A percentile compares a stretch with the other conserved stretches of the same genome.
Conservation (phyloP, 1,139 yeast species). For the Zygosaccharomyces pseudobailii region DNA sequence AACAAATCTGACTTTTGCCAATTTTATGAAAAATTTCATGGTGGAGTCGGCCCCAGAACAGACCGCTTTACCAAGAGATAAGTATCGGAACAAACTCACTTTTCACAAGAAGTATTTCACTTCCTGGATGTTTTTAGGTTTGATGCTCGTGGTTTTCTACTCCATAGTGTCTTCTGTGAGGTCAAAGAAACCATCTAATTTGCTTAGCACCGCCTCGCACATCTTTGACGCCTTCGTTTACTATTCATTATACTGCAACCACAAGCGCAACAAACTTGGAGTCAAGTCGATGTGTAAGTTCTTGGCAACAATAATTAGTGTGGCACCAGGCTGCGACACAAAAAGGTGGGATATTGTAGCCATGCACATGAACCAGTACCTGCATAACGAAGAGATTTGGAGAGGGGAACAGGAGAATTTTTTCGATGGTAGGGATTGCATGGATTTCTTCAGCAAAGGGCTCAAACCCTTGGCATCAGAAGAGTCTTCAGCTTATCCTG, state of each 20-base stretch:
- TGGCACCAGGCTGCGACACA: background rate
- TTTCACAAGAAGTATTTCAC: background rate
- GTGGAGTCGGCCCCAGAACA: background rate
- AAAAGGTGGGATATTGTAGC: background rate
- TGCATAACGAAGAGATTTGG: background rate
- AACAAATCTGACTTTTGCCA: background rate
- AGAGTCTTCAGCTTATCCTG: too few relatives aligned
- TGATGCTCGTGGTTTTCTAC: background rate
- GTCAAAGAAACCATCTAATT: background rate
- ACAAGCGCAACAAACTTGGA: background rate
- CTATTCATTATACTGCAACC: background rate
- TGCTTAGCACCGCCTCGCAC: background rate
- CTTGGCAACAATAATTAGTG: background rate
- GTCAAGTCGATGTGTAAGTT: background rate
- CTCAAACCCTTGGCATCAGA: too few relatives aligned
- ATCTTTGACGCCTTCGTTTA: background rate
- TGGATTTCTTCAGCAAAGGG: background rate
- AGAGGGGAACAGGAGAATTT: background rate
- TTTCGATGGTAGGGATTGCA: background rate
- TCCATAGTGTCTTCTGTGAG: background rate
- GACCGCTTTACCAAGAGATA: background rate
- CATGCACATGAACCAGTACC: background rate
- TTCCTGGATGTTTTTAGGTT: background rate
- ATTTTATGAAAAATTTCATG: background rate
- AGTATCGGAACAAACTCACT: background rate